These are phyloP conservation scores for Salvia sclarea DNA, from an alignment of 305 asterid species.

Conservation along the genomic window DNA sequence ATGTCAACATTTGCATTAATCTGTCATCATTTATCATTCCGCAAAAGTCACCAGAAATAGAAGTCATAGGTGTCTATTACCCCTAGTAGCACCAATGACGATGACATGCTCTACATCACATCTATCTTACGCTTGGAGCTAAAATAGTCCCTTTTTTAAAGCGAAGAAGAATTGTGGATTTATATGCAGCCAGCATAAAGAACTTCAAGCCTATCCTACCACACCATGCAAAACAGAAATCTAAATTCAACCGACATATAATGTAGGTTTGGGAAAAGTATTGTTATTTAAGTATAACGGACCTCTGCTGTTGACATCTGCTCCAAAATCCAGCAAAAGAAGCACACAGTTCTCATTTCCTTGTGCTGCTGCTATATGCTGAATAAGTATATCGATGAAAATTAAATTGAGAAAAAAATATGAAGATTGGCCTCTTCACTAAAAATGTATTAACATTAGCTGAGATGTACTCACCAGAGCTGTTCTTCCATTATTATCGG, in stretches of 20 bases:
- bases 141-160: background rate
- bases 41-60: background rate
- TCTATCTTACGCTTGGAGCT: background rate
- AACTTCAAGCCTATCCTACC: background rate
- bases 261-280: background rate
- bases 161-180: background rate
- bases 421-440: background rate
- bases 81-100: background rate
- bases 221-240: background rate
- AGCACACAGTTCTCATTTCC: slow-evolving; percentile 73
- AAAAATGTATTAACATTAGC: background rate
- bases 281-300: background rate
- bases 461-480: slow-evolving; percentile 58
- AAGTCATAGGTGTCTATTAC: background rate
- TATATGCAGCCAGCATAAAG: background rate
- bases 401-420: background rate
- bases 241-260: background rate
- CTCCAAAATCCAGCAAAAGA: slow-evolving; percentile 79
- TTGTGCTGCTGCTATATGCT: slow-evolving; percentile 87
- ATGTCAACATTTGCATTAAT: slow-evolving; percentile 3
- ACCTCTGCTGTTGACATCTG: slow-evolving; percentile 83
- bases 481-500: slow-evolving; percentile 82
- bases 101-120: background rate
- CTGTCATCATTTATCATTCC: slow-evolving; percentile 3
- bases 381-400: slow-evolving; percentile 27